Percentiles rank a stretch among this genome's conserved stretches.
These are phyloP conservation scores for Pelargonium fulgidum DNA, from an alignment of 441 rosid species.

Conservation along the genomic window DNA sequence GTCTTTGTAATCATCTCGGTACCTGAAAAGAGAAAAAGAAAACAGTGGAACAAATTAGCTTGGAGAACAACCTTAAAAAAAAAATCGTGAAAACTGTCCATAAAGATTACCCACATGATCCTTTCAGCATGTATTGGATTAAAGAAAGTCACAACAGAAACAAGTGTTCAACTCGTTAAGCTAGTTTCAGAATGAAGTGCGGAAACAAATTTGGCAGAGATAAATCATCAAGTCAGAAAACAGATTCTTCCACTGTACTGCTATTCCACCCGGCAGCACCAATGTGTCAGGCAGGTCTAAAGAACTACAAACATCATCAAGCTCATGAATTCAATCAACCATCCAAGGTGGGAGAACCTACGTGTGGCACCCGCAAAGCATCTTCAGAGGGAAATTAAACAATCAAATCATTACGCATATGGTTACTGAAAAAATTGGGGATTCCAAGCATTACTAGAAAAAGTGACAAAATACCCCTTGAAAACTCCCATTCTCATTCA, in stretches of 20 bases:
- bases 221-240: neutral
- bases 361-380: neutral
- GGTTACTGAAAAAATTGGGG: neutral
- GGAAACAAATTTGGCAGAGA: neutral
- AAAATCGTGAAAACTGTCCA: neutral
- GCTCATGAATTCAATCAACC: neutral
- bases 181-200: slow-evolving; percentile 4
- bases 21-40: slow-evolving; percentile 24
- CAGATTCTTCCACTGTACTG: neutral
- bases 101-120: neutral
- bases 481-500: neutral
- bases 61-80: neutral
- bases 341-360: neutral
- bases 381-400: neutral
- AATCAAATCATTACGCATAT: neutral
- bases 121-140: neutral
- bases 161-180: neutral
- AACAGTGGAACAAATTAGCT: no score
- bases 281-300: neutral
- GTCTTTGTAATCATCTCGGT: slow-evolving; percentile 44
- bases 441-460: neutral
- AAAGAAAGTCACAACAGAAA: neutral
- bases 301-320: neutral
- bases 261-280: neutral
- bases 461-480: neutral